Conservation (phyloP, 1,284 basidiomycete species). For the Austroboletus niveus region DNA sequence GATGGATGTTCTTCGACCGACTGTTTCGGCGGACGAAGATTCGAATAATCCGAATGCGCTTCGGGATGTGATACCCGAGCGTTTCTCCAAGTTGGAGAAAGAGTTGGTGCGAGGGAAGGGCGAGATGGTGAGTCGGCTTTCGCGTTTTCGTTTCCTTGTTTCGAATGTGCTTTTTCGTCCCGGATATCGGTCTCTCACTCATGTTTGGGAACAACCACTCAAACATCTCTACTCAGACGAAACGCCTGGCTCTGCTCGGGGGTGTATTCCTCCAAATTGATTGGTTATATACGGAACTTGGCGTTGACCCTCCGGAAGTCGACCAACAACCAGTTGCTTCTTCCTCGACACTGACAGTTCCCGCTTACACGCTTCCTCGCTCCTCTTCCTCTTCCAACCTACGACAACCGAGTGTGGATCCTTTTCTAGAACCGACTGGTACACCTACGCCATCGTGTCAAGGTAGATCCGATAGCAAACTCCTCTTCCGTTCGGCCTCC, state of each 20-base stretch:
- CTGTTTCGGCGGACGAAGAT: slow-evolving; percentile 42
- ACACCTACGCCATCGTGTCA: slow-evolving; percentile 52
- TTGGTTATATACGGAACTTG: slow-evolving; percentile 78
- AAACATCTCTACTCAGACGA: slow-evolving; percentile 43
- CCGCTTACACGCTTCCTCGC: slow-evolving; percentile 34
- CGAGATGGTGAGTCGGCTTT: slow-evolving; percentile 61
- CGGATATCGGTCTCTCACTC: not conserved
- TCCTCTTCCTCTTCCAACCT: slow-evolving; percentile 40
- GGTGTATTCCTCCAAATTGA: slow-evolving; percentile 68
- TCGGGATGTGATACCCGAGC: slow-evolving; percentile 72
- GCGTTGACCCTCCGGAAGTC: slow-evolving; percentile 54
- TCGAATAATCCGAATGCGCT: slow-evolving; percentile 41
- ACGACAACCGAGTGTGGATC: slow-evolving; percentile 39
- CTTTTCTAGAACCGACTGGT: slow-evolving; percentile 43
- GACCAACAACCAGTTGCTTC: slow-evolving; percentile 39
- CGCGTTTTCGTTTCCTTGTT: not conserved
- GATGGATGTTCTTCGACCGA: slow-evolving; percentile 53
- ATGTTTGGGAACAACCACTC: not conserved
- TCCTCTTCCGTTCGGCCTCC: slow-evolving; percentile 31
- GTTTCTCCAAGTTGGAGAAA: slow-evolving; percentile 75
- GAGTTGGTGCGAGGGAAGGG: slow-evolving; percentile 76
- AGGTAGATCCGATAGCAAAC: slow-evolving; percentile 22
- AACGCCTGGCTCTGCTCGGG: slow-evolving; percentile 65
- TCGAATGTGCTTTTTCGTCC: not conserved
- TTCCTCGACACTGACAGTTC: slow-evolving; percentile 38